phyloP scores from a whole-genome alignment of 192 early-diverging fungal species.

The Coemansia sp. region DNA sequence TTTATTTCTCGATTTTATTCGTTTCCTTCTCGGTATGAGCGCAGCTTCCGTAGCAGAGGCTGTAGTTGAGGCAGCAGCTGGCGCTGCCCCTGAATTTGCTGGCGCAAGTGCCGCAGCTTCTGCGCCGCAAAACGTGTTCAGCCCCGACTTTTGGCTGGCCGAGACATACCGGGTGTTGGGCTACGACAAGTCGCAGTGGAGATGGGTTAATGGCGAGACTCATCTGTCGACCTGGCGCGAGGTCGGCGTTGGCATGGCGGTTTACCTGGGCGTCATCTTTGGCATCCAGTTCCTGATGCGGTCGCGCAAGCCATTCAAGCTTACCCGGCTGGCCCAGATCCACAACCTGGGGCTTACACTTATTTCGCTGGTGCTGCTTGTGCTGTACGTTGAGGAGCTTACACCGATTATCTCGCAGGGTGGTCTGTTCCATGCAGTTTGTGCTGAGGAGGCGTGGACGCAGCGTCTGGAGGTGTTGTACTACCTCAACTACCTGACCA shows the following conservation, averaged over 20 bases:
- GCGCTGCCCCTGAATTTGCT: conserved; percentile 1
- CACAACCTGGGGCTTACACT: conserved; percentile 80
- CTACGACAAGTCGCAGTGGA: conserved; percentile 53
- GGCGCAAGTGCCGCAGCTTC: not conserved
- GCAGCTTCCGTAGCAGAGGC: not conserved
- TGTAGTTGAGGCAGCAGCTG: conserved; percentile 1
- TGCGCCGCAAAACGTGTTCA: conserved; percentile 25
- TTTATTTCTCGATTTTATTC: not conserved
- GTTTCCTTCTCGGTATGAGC: not conserved
- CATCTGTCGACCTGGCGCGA: conserved; percentile 52
- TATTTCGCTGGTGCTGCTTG: conserved; percentile 65
- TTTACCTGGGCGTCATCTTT: conserved; percentile 77
- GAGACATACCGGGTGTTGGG: conserved; percentile 34
- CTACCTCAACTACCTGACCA: conserved; percentile 91
- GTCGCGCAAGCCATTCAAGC: conserved; percentile 64
- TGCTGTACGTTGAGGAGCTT: conserved; percentile 74
- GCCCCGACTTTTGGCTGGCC: conserved; percentile 43
- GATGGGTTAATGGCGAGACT: conserved; percentile 47
- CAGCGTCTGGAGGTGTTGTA: conserved; percentile 79
- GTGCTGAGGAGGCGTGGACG: conserved; percentile 67
- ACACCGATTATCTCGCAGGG: conserved; percentile 65
- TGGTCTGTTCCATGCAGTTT: conserved; percentile 72
- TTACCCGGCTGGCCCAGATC: conserved; percentile 68
- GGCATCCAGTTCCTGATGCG: conserved; percentile 73
- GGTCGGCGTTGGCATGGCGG: conserved; percentile 47